These are phyloP conservation scores for Amphirosellinia nigrospora DNA, from an alignment of 495 filamentous ascomycete genomes.

Conservation along the genomic window DNA sequence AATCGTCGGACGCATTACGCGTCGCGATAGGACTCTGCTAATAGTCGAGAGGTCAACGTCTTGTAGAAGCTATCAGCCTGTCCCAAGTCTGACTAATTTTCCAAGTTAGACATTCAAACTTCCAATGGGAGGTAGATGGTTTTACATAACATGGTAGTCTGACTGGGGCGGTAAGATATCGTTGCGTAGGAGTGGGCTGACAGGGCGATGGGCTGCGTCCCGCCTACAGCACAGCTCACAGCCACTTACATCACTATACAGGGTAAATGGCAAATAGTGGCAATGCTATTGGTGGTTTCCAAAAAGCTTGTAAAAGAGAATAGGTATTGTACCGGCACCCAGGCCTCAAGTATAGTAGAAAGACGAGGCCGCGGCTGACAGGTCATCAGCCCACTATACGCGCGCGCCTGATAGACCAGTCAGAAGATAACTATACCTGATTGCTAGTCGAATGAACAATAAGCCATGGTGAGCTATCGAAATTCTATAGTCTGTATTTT, in stretches of 20 bases:
- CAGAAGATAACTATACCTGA: neutral
- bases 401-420: neutral
- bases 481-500: neutral
- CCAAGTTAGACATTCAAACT: neutral
- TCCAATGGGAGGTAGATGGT: neutral
- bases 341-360: neutral
- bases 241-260: neutral
- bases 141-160: neutral
- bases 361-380: neutral
- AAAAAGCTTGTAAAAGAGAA: neutral
- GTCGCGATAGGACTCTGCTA: neutral
- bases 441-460: neutral
- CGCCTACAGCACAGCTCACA: neutral
- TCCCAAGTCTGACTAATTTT: neutral
- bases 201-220: neutral
- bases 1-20: neutral
- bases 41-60: neutral
- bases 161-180: neutral
- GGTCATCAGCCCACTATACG: neutral
- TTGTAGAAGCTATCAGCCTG: neutral
- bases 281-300: neutral
- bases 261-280: neutral
- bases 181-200: constrained; percentile 3
- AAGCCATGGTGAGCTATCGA: neutral
- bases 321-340: neutral